phyloP scores from a whole-genome alignment of 331 rosid species.

The Arachis monticola region DNA sequence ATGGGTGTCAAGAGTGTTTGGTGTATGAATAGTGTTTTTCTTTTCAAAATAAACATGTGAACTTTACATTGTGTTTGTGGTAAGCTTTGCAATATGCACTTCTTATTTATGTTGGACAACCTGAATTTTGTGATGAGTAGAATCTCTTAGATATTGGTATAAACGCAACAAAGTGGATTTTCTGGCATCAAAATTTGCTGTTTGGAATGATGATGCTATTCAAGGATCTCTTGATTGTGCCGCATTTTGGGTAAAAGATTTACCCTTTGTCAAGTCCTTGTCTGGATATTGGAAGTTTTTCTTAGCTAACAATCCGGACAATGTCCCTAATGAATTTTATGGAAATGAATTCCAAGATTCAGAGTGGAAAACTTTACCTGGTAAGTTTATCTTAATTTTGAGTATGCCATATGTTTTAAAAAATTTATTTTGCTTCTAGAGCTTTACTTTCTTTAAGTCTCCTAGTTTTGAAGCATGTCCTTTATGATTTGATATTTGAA shows the following conservation, averaged over 20 bases:
- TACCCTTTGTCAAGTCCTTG: slow-evolving; percentile 82
- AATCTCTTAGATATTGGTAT: slow-evolving; percentile 87
- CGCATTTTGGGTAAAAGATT: slow-evolving; percentile 77
- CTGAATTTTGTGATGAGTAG: slow-evolving; percentile 50
- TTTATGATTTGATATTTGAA: not conserved
- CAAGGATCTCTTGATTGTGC: slow-evolving; percentile 78
- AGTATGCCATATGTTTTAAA: not conserved
- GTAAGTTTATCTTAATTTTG: slow-evolving; percentile 45
- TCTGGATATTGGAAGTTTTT: slow-evolving; percentile 92
- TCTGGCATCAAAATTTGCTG: slow-evolving; percentile 74
- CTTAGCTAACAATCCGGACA: slow-evolving; percentile 66
- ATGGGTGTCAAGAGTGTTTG: no score
- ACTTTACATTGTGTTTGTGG: not conserved
- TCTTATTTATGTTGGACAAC: not conserved
- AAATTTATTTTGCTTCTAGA: not conserved
- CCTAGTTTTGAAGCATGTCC: not conserved
- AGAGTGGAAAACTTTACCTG: slow-evolving; percentile 80
- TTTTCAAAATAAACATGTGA: no score
- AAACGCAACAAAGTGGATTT: slow-evolving; percentile 75
- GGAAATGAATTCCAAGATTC: slow-evolving; percentile 63
- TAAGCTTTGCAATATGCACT: not conserved
- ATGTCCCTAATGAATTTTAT: slow-evolving; percentile 69
- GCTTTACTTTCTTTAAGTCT: not conserved
- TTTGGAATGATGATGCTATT: slow-evolving; percentile 88
- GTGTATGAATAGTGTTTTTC: no score